Conservation (phyloP, 78 protist genomes). For the Dictyostelium intermedium region DNA sequence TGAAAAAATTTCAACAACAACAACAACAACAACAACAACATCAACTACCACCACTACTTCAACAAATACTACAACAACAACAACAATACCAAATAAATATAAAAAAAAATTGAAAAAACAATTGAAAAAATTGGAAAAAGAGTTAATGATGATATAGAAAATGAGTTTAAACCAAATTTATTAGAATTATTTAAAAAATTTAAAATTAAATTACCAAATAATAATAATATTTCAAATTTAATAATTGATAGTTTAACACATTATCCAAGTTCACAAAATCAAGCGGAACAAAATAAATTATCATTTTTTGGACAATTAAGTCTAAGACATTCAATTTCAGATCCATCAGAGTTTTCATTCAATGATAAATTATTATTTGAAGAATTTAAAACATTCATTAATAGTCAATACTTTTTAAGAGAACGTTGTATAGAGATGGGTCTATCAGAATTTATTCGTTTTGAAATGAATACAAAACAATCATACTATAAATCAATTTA, state of each 20-base stretch:
- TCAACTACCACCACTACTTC: no score
- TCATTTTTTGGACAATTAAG: background rate
- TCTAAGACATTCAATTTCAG: background rate
- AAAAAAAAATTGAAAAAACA: background rate
- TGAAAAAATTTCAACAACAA: background rate
- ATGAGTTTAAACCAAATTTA: background rate
- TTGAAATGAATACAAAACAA: background rate
- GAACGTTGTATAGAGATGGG: background rate
- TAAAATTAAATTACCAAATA: background rate
- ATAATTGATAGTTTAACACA: background rate
- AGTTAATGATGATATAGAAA: background rate
- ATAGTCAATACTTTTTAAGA: background rate
- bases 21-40: background rate
- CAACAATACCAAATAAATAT: background rate
- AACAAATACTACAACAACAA: background rate
- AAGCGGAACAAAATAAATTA: background rate
- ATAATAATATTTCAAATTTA: background rate
- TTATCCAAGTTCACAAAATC: background rate
- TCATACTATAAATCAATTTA: background rate
- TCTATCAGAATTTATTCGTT: background rate
- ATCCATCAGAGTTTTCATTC: background rate
- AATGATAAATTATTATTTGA: background rate
- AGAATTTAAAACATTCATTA: background rate
- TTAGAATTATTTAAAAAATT: background rate
- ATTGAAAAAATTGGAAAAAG: background rate